Percentiles rank a stretch among this genome's conserved stretches.
Conservation (phyloP, 768 basidiomycete species). For the Dioszegia aurantiaca region DNA sequence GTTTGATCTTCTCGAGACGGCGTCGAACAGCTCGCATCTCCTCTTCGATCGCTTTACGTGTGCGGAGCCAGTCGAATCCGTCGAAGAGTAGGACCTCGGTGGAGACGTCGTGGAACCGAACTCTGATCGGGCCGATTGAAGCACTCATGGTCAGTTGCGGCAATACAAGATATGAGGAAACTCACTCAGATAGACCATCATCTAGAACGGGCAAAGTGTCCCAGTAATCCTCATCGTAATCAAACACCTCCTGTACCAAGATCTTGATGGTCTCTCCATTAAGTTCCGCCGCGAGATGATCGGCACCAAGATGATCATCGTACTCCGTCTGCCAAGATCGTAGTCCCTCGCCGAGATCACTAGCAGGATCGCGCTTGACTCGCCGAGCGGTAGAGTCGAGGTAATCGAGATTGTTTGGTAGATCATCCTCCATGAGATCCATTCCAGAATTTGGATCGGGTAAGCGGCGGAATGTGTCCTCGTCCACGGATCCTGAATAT, state of each 20-base stretch:
- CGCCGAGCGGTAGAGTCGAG: slow-evolving; percentile 73
- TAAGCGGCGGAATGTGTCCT: slow-evolving; percentile 69
- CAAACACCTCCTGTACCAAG: slow-evolving; percentile 64
- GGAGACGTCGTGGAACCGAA: slow-evolving; percentile 60
- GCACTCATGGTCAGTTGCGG: not conserved
- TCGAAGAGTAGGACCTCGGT: slow-evolving; percentile 75
- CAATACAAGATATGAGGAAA: no score
- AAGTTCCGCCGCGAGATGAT: slow-evolving; percentile 60
- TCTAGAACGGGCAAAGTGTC: slow-evolving; percentile 24
- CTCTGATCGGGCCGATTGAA: slow-evolving; percentile 36
- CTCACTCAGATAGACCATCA: slow-evolving; percentile 27
- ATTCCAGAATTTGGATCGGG: slow-evolving; percentile 75
- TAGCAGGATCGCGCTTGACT: slow-evolving; percentile 55
- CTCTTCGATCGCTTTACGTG: slow-evolving; percentile 80
- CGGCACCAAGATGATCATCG: slow-evolving; percentile 2
- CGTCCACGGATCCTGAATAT: slow-evolving; percentile 61
- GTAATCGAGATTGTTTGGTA: slow-evolving; percentile 84
- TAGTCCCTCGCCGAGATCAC: slow-evolving; percentile 56
- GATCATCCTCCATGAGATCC: slow-evolving; percentile 86
- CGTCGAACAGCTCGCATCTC: slow-evolving; percentile 83
- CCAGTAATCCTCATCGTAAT: slow-evolving; percentile 66
- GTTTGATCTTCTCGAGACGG: slow-evolving; percentile 80
- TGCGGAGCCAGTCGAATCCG: slow-evolving; percentile 89
- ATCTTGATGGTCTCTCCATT: slow-evolving; percentile 85
- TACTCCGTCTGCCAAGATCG: slow-evolving; percentile 31